A percentile compares a stretch with the other conserved stretches of the same genome.
Evolutionary conservation across 768 basidiomycete genomes (phyloP).

Genomic region (Suillus paluster): DNA sequence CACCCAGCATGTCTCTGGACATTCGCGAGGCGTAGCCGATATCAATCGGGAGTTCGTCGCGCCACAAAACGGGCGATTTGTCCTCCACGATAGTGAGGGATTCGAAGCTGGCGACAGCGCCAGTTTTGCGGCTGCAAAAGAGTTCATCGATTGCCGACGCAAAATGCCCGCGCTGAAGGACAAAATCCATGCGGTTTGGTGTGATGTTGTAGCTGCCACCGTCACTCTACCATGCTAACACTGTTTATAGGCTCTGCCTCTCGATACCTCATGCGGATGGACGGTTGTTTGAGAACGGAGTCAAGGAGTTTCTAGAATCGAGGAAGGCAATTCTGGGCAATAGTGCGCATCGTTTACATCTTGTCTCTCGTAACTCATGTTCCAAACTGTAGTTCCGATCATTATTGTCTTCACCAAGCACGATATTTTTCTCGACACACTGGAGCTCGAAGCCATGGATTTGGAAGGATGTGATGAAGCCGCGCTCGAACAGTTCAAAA

Average conservation of each 20-base stretch:
- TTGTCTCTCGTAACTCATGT: neutral
- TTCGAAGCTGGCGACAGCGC: constrained; percentile 14
- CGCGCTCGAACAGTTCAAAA: neutral
- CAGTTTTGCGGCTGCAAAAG: constrained; percentile 8
- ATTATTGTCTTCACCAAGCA: constrained; percentile 11
- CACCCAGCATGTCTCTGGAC: constrained; percentile 3
- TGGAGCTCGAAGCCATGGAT: constrained; percentile 6
- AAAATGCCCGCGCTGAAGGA: constrained; percentile 16
- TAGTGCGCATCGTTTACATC: neutral
- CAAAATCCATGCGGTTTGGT: constrained; percentile 20
- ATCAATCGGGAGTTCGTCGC: constrained; percentile 17
- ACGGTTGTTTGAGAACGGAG: constrained; percentile 9
- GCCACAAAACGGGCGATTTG: constrained; percentile 15
- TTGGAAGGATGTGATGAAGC: neutral
- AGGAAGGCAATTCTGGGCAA: constrained; percentile 5
- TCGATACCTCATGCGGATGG: constrained; percentile 7
- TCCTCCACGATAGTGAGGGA: constrained; percentile 19
- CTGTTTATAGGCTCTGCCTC: constrained; percentile 4
- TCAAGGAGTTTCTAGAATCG: neutral
- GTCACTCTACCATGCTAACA: neutral
- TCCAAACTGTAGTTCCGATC: constrained; percentile 5
- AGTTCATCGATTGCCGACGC: constrained; percentile 15
- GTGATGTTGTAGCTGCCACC: neutral
- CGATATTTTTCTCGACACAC: neutral
- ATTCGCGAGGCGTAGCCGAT: constrained; percentile 12